Percentiles rank a stretch among this genome's conserved stretches.
Conservation (phyloP, 768 basidiomycete genomes). For the Agaricus sinodeliciosus region DNA sequence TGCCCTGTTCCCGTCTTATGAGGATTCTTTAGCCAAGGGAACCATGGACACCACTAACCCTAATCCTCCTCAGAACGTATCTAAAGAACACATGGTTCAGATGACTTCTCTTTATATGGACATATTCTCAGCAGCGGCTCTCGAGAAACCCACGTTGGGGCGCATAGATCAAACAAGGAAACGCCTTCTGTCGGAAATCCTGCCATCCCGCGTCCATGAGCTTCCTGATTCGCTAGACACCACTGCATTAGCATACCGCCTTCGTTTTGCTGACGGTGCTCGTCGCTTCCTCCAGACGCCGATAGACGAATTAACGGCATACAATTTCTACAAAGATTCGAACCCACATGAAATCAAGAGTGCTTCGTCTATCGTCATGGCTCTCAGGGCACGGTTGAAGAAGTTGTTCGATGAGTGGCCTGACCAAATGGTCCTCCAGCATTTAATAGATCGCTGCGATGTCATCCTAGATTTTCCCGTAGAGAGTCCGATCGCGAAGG, state of each 20-base stretch:
- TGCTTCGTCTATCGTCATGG: conserved; percentile 42
- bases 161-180: neutral
- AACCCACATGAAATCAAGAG: conserved; percentile 69
- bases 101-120: conserved; percentile 43
- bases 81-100: conserved; percentile 26
- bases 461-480: conserved; percentile 54
- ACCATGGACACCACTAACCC: conserved; percentile 9
- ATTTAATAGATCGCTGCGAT: conserved; percentile 69
- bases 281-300: conserved; percentile 1
- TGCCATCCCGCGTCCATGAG: neutral
- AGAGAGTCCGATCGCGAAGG: conserved; percentile 70
- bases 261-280: conserved; percentile 2
- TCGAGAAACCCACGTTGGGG: neutral
- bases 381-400: conserved; percentile 47
- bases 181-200: neutral
- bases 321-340: conserved; percentile 79
- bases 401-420: conserved; percentile 78
- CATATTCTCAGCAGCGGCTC: conserved; percentile 25
- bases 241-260: conserved; percentile 2
- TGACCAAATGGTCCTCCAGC: conserved; percentile 94
- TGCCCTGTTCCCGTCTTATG: conserved; percentile 80
- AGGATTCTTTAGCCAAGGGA: conserved; percentile 40
- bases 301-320: conserved; percentile 10
- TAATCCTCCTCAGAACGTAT: conserved; percentile 21
- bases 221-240: conserved; percentile 42